Conservation (phyloP, 2,329 filamentous ascomycete species). For the Colletotrichum sp. region DNA sequence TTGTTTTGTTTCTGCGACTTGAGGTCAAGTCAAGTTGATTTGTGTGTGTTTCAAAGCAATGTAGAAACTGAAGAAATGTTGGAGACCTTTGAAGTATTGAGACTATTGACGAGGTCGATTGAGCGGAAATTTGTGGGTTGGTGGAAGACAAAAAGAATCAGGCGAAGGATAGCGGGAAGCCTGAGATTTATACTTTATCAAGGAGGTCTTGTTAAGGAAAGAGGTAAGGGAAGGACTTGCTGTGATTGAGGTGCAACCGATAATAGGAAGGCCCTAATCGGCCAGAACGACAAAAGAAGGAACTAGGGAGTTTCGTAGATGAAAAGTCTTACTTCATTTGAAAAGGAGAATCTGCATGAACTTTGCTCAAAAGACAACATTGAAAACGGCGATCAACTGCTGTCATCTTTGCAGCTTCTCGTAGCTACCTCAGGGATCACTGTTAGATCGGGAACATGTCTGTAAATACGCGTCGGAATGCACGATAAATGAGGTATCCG, state of each 20-base stretch:
- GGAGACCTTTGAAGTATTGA: neutral
- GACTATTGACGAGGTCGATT: neutral
- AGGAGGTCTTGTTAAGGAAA: neutral
- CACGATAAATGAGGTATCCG: neutral
- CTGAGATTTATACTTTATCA: accelerated
- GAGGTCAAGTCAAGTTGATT: neutral
- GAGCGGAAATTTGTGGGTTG: accelerated
- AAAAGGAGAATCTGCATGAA: neutral
- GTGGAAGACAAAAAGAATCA: accelerated
- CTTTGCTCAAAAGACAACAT: accelerated
- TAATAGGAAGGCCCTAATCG: neutral
- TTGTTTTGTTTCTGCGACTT: neutral
- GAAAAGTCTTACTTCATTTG: neutral
- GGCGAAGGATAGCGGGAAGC: accelerated
- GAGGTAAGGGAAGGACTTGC: neutral
- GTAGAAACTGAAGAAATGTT: neutral
- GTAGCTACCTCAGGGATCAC: neutral
- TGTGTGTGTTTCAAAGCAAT: neutral
- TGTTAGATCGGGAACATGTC: neutral
- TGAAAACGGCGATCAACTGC: neutral
- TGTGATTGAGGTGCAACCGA: neutral
- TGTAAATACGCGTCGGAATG: neutral
- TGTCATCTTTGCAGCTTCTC: neutral
- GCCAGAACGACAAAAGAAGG: neutral
- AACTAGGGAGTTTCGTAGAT: neutral